Evolutionary conservation across 306 rosid genomes (phyloP).

Genomic region (Pterocarpus macrocarpus): DNA sequence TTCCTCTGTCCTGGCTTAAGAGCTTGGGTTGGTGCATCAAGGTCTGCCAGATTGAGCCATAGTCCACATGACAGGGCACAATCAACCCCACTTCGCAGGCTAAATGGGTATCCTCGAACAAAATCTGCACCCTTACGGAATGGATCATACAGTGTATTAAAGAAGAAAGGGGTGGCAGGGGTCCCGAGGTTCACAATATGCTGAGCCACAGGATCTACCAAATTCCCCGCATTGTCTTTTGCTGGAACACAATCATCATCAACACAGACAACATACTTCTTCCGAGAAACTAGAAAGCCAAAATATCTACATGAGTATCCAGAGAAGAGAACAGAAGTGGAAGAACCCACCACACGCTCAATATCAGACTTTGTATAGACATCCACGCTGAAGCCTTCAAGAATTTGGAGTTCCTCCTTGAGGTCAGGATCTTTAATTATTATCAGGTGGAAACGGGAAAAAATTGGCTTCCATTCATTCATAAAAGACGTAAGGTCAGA

Average conservation of each 20-base stretch:
- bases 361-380: constrained; percentile 76
- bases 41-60: constrained; percentile 94
- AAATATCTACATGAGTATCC: constrained; percentile 97
- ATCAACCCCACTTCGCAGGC: constrained; percentile 85
- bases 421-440: constrained; percentile 90
- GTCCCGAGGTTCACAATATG: constrained; percentile 80
- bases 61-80: constrained; percentile 93
- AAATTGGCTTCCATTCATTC: constrained; percentile 83
- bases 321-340: constrained; percentile 72
- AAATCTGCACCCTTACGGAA: constrained; percentile 91
- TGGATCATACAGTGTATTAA: constrained; percentile 96
- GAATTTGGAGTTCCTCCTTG: constrained; percentile 74
- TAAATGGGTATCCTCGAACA: constrained; percentile 99
- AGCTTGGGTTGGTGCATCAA: constrained; percentile 97
- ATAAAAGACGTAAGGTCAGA: constrained; percentile 73
- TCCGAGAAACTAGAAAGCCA: constrained; percentile 83
- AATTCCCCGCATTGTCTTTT: constrained; percentile 64
- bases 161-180: constrained; percentile 99
- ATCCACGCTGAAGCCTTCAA: constrained; percentile 76
- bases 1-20: constrained; percentile 79
- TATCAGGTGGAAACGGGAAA: constrained; percentile 84
- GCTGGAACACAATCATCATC: constrained; percentile 96
- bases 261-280: constrained; percentile 82
- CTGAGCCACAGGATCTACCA: constrained; percentile 79
- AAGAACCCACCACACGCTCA: constrained; percentile 71